Evolutionary conservation across 345 rosid genomes (phyloP).

Genomic region (Citropsis articulata): DNA sequence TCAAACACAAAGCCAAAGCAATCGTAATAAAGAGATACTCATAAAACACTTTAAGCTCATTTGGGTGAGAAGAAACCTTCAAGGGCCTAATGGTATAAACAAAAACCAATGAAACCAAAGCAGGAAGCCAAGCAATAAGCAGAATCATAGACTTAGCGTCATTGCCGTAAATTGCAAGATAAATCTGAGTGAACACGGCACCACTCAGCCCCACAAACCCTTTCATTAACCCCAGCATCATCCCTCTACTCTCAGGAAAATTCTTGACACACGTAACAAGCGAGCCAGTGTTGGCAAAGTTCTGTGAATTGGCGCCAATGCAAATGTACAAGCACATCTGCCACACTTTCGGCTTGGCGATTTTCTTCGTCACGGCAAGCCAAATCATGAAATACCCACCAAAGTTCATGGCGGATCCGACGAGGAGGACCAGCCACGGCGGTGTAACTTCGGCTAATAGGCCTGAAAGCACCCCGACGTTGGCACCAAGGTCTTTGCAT

Average conservation of each 20-base stretch:
- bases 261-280: conserved; percentile 59
- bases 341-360: conserved; percentile 43
- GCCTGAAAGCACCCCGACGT: conserved; percentile 52
- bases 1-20: conserved; percentile 49
- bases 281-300: conserved; percentile 55
- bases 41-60: conserved; percentile 50
- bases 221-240: conserved; percentile 51
- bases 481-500: conserved; percentile 60
- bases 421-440: conserved; percentile 52
- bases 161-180: conserved; percentile 40
- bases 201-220: conserved; percentile 52
- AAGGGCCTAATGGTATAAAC: conserved; percentile 38
- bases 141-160: conserved; percentile 41
- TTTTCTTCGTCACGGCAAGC: conserved; percentile 45
- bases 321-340: conserved; percentile 64
- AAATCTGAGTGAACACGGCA: conserved; percentile 48
- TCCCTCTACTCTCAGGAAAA: conserved; percentile 56
- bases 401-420: conserved; percentile 52
- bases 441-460: conserved; percentile 55
- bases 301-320: conserved; percentile 59
- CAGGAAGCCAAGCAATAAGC: conserved; percentile 57
- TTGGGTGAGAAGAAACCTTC: conserved; percentile 38
- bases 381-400: conserved; percentile 68
- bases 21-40: conserved; percentile 48
- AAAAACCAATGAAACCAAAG: conserved; percentile 43